A percentile compares a stretch with the other conserved stretches of the same genome.
phyloP scores from a whole-genome alignment of 495 filamentous ascomycete genomes.

The Aspergillus conjunctus region DNA sequence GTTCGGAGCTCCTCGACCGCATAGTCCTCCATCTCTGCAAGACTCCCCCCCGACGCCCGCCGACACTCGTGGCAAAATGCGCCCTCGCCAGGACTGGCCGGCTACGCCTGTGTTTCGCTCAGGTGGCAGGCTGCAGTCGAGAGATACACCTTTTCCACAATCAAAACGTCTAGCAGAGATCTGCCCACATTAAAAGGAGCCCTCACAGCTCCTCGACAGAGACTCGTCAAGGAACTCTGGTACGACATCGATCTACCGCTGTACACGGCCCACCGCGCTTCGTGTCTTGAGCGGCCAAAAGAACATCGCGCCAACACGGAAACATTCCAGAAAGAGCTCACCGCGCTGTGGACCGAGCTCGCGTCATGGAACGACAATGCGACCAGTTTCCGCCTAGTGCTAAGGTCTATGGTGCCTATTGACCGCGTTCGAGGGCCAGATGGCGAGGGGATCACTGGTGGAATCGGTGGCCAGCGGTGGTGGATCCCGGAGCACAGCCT shows the following conservation, averaged over 20 bases:
- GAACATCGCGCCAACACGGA: slow-evolving; percentile 9
- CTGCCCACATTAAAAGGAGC: not conserved
- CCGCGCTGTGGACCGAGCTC: not conserved
- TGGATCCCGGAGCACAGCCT: not conserved
- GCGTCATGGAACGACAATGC: not conserved
- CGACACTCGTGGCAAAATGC: too few relatives aligned
- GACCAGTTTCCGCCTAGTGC: not conserved
- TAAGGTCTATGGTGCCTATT: not conserved
- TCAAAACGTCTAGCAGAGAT: not conserved
- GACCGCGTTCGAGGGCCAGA: not conserved
- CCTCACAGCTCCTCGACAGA: not conserved
- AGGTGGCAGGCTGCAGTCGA: not conserved
- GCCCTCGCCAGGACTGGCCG: not conserved
- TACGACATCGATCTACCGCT: slow-evolving; percentile 13
- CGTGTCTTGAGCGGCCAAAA: slow-evolving; percentile 5
- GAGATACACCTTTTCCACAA: not conserved
- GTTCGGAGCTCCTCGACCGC: too few relatives aligned
- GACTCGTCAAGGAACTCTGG: not conserved
- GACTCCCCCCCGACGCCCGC: too few relatives aligned
- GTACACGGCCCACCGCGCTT: slow-evolving; percentile 7
- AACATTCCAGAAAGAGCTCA: slow-evolving; percentile 1
- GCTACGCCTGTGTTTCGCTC: not conserved
- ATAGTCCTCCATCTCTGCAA: too few relatives aligned
- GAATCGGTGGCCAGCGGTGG: not conserved
- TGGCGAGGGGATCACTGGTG: not conserved